Evolutionary conservation across 2,329 filamentous ascomycete genomes (phyloP).

Genomic region (Chalaropsis ovoidea): DNA sequence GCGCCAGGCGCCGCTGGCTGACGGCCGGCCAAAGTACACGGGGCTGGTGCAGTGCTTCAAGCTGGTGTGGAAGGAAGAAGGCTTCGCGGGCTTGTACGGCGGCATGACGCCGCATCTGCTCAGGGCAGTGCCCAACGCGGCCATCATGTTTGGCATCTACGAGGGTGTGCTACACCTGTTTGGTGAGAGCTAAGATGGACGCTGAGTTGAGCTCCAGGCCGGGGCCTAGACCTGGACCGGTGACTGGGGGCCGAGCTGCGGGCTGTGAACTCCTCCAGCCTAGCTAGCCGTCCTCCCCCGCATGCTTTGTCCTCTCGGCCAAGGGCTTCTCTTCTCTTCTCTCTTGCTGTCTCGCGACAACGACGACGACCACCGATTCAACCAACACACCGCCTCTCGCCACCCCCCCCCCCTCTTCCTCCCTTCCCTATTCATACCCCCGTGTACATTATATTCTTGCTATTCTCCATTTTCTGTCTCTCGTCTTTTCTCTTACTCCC

Average conservation of each 20-base stretch:
- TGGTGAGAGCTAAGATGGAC: conserved; percentile 27
- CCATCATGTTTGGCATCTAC: conserved; percentile 94
- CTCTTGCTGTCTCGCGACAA: background rate
- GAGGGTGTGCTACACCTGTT: conserved; percentile 47
- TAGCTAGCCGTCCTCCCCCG: background rate
- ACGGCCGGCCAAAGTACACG: conserved; percentile 68
- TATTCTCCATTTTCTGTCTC: conserved; percentile 1
- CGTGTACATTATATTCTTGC: conserved; percentile 2
- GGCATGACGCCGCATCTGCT: conserved; percentile 86
- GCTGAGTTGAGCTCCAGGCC: no score
- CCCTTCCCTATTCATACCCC: conserved; percentile 4
- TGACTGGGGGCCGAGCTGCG: no score
- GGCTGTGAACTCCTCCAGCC: no score
- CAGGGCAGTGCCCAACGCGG: conserved; percentile 80
- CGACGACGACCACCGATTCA: background rate
- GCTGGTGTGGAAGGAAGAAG: conserved; percentile 79
- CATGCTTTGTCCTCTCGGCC: background rate
- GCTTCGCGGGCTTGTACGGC: conserved; percentile 75
- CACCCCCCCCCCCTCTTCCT: background rate
- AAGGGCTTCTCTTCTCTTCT: background rate
- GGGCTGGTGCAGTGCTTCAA: conserved; percentile 82
- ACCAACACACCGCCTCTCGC: background rate
- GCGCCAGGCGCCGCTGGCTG: conserved; percentile 66
- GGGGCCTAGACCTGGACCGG: no score
- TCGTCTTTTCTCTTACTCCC: background rate